phyloP scores from a whole-genome alignment of 345 rosid species.

The Mercurialis annua region DNA sequence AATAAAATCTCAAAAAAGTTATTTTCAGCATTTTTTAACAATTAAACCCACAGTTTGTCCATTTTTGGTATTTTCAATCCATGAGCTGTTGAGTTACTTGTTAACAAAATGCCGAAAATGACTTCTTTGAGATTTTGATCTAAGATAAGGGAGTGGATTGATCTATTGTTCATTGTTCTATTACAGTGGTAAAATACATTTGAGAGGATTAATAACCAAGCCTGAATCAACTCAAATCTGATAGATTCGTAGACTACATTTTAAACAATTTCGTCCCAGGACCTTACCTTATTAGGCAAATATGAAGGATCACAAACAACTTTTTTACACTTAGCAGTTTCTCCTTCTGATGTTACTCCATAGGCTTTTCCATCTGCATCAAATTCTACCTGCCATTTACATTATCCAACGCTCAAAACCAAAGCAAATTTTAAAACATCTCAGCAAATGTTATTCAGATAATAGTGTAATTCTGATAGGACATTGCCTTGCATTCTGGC shows the following conservation, averaged over 20 bases:
- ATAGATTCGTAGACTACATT: not conserved
- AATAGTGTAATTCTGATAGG: not conserved
- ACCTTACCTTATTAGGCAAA: slow-evolving; percentile 66
- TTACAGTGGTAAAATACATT: too few species aligned
- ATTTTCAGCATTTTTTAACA: too few species aligned
- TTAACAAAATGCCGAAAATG: too few species aligned
- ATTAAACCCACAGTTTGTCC: too few species aligned
- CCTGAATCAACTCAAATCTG: too few species aligned
- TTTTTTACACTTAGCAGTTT: slow-evolving; percentile 94
- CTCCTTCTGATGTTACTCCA: slow-evolving; percentile 82
- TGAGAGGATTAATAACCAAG: too few species aligned
- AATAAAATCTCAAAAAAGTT: too few species aligned
- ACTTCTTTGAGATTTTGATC: too few species aligned
- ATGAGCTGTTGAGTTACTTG: too few species aligned
- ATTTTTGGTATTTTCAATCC: too few species aligned
- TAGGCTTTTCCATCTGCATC: slow-evolving; percentile 59
- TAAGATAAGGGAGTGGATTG: too few species aligned
- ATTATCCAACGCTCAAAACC: not conserved
- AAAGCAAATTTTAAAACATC: not conserved
- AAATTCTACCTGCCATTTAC: slow-evolving; percentile 62
- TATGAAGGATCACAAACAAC: slow-evolving; percentile 87
- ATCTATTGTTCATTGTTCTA: too few species aligned
- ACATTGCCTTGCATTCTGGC: slow-evolving; percentile 78
- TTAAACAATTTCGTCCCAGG: not conserved
- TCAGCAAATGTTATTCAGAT: not conserved